Evolutionary conservation across 331 rosid species (phyloP).

Genomic region (Quercus phellos): DNA sequence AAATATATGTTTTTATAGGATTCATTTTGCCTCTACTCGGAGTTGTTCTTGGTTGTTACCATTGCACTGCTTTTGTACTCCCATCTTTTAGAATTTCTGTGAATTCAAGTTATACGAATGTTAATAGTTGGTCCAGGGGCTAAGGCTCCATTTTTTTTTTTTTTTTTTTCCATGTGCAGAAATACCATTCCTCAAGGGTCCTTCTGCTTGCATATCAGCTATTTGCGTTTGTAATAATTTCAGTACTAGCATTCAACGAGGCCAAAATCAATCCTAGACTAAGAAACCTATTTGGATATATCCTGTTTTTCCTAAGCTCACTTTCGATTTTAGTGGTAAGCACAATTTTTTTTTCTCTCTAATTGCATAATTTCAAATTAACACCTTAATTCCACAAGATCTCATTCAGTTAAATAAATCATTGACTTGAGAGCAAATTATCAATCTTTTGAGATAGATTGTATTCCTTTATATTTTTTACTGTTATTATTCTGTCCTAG

Average conservation of each 20-base stretch:
- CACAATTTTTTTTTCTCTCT: background rate
- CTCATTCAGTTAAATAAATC: background rate
- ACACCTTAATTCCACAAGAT: background rate
- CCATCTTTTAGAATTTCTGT: background rate
- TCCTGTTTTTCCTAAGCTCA: slow-evolving; percentile 54
- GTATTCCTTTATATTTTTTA: background rate
- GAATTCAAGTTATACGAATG: background rate
- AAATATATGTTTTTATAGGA: background rate
- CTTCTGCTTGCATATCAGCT: slow-evolving; percentile 86
- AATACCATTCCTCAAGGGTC: slow-evolving; percentile 73
- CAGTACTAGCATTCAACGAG: slow-evolving; percentile 31
- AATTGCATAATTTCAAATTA: background rate
- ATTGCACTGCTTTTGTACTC: background rate
- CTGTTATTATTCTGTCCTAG: slow-evolving; percentile 30
- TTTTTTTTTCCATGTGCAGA: slow-evolving; percentile 34
- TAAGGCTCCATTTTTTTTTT: too few relatives aligned
- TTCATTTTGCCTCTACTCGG: background rate
- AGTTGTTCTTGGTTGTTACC: background rate
- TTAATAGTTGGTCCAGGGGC: background rate
- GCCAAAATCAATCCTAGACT: slow-evolving; percentile 55
- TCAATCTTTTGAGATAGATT: background rate
- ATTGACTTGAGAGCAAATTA: background rate
- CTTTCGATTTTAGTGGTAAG: slow-evolving; percentile 58
- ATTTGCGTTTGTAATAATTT: slow-evolving; percentile 57
- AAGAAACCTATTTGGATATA: slow-evolving; percentile 65